These are phyloP conservation scores for Pugionium cornutum DNA, from an alignment of 345 rosid genomes.

Conservation along the genomic window DNA sequence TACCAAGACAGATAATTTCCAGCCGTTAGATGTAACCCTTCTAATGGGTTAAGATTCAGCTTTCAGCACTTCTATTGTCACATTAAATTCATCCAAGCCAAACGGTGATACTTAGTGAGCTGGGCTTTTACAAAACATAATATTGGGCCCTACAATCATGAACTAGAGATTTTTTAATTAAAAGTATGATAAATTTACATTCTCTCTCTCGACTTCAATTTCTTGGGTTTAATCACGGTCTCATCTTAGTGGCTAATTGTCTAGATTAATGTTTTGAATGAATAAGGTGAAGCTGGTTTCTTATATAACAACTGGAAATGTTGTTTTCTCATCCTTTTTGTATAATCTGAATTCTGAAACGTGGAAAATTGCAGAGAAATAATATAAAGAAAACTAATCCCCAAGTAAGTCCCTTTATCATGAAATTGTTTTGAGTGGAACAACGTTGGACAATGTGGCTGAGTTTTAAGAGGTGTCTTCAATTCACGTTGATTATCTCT, in stretches of 20 bases:
- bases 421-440: not conserved
- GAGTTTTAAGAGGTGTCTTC: constrained; percentile 1
- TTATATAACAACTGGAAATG: not conserved
- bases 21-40: not conserved
- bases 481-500: not conserved
- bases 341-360: not conserved
- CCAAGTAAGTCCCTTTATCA: not conserved
- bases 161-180: too few species aligned
- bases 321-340: constrained; percentile 8
- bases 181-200: too few species aligned
- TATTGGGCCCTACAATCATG: too few species aligned
- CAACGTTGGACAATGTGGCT: not conserved
- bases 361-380: not conserved
- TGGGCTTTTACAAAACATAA: not conserved
- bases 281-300: not conserved
- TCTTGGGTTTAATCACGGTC: constrained; percentile 44
- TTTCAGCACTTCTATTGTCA: not conserved
- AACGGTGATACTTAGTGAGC: not conserved
- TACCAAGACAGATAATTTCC: not conserved
- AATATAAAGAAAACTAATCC: not conserved
- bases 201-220: too few species aligned
- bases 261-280: too few species aligned
- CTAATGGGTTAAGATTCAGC: not conserved
- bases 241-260: constrained; percentile 46
- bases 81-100: too few species aligned